Base-by-base conservation (phyloP, 2,329 filamentous ascomycete species). In the Fusarium torulosum region DNA sequence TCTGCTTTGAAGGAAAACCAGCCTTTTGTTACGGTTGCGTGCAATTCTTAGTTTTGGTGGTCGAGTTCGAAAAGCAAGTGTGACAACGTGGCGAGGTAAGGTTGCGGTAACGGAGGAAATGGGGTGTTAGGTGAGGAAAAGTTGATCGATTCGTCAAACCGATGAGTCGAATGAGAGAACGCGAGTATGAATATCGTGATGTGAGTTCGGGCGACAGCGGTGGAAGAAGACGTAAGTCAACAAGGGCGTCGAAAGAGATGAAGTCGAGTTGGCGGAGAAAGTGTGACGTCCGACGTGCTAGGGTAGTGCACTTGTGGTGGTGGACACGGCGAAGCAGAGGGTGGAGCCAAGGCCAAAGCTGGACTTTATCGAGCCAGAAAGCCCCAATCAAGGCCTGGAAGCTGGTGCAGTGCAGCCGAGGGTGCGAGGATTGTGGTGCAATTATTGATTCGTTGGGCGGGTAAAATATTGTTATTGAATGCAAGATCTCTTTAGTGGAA, bases 341-440 rank as follows among this genome's bases (percentile, higher is more conserved):
- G 66, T 70, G 66, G 66, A 70, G 66, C 66, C 58, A 51, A 69
- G 51, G 53, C 66, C 53, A 51, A 44, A 63, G 60, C 60, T 63
- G 60, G 61, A 44, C 52, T 59, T 63, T 67, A 45, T 63, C 57
- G 38, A 69, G 47, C 51, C 53, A 40, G 23, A 45, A 62, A 67
- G 53, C 46, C 47, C 63, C 37, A 62, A 62, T 52, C 65, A 49
- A 45, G 50, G 50, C 38, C 43, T 20, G 44, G 46, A 49, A 37
- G 35, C 35, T 37, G 7, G 35, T 37, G 35, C 35, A 37, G 35
- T 3, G 35, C 17, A 37, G 17, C 17, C 37, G 57, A 66, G 56
- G 56, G 57, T 58, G 61, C 58, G 52, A 38, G n/a, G 44, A 59
- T 23, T 44, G 35, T 45, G 25, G 41, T 35, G 43, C 31, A 33